Conservation (phyloP, 495 filamentous ascomycete genomes). For the Daldinia bambusicola region DNA sequence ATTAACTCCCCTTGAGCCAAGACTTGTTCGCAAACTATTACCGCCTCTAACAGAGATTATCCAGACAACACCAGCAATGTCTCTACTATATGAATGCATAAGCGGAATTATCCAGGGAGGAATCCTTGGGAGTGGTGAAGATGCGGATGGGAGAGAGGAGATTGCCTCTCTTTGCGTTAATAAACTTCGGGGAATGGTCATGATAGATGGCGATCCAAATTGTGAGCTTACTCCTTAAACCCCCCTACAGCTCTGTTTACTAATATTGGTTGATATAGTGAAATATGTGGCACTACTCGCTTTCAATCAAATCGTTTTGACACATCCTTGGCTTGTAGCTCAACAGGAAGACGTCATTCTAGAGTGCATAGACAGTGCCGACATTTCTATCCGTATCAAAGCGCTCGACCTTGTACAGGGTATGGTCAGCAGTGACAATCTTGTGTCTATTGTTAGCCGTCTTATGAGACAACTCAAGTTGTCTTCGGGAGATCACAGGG, state of each 20-base stretch:
- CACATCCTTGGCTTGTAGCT: constrained; percentile 86
- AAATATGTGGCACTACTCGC: constrained; percentile 97
- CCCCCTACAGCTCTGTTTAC: background rate
- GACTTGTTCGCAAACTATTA: constrained; percentile 89
- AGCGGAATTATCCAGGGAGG: constrained; percentile 98
- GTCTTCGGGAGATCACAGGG: constrained; percentile 49
- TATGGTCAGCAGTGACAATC: constrained; percentile 87
- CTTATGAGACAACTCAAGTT: constrained; percentile 82
- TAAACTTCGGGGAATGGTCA: constrained; percentile 92
- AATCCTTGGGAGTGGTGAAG: constrained; percentile 82
- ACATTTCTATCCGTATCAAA: constrained; percentile 95
- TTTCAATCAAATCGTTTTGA: constrained; percentile 90
- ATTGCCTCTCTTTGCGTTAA: constrained; percentile 92
- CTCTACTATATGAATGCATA: constrained; percentile 95
- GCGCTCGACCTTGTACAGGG: constrained; percentile 89
- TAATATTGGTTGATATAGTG: constrained; percentile 62
- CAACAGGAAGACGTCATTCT: constrained; percentile 95
- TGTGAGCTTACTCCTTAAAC: constrained; percentile 62
- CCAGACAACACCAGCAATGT: constrained; percentile 94
- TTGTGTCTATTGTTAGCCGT: constrained; percentile 84
- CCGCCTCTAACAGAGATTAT: constrained; percentile 95
- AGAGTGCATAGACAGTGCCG: constrained; percentile 91
- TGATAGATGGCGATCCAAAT: constrained; percentile 92
- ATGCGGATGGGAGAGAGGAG: constrained; percentile 83
- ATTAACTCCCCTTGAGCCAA: constrained; percentile 90